These are phyloP conservation scores for Argentina anserina DNA, from an alignment of 306 rosid genomes.

Conservation along the genomic window DNA sequence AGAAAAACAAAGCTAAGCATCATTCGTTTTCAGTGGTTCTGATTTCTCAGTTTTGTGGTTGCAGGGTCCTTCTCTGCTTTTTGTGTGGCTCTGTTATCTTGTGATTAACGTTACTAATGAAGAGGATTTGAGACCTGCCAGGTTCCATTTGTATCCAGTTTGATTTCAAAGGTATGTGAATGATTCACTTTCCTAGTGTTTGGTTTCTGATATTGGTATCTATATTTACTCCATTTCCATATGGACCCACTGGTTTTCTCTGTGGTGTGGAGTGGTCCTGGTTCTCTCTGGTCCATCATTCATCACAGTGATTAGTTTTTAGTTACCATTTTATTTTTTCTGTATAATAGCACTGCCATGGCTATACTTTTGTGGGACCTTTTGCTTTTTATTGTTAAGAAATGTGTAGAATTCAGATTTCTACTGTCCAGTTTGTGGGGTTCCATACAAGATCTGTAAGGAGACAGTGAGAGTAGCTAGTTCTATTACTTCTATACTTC, in stretches of 20 bases:
- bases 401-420: slow-evolving; percentile 1
- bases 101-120: slow-evolving; percentile 48
- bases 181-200: neutral
- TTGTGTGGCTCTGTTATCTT: slow-evolving; percentile 40
- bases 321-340: neutral
- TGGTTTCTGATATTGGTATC: neutral
- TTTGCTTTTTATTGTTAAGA: neutral
- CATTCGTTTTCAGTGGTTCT: slow-evolving; percentile 13
- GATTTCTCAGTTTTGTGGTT: slow-evolving; percentile 32
- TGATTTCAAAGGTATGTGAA: slow-evolving; percentile 32
- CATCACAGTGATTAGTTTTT: neutral
- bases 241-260: no score
- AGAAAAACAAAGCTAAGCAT: no score
- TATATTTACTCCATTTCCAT: neutral
- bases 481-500: neutral
- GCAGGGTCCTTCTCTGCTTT: neutral
- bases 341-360: neutral
- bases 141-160: slow-evolving; percentile 19
- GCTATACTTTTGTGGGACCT: neutral
- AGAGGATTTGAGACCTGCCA: slow-evolving; percentile 24
- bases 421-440: slow-evolving; percentile 12
- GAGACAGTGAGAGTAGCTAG: neutral
- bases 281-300: neutral
- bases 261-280: neutral
- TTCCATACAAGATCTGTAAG: neutral